Percentiles rank a stretch among this genome's conserved stretches.
These are phyloP conservation scores for Ogataea chonburiensis DNA, from an alignment of 805 yeast species.

Conservation along the genomic window DNA sequence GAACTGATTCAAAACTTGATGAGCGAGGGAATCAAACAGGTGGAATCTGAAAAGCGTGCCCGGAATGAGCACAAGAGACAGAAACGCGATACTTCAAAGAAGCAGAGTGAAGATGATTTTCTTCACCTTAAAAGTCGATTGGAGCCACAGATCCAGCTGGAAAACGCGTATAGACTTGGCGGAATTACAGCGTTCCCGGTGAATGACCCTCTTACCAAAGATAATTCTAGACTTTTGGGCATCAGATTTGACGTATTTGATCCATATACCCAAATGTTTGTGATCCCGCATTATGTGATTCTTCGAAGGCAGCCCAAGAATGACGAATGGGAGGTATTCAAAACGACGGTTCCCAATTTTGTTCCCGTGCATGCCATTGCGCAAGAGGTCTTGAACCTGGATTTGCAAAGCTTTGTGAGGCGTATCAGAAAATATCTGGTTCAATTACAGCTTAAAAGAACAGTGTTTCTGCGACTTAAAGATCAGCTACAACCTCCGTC, in stretches of 20 bases:
- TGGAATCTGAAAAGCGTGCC: constrained; percentile 14
- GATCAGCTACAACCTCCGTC: constrained; percentile 14
- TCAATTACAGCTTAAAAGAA: constrained; percentile 23
- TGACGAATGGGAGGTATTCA: constrained; percentile 33
- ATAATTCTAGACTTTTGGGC: constrained; percentile 39
- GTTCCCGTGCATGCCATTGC: constrained; percentile 29
- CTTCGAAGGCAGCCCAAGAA: constrained; percentile 30
- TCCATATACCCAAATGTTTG: constrained; percentile 29
- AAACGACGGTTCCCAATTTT: constrained; percentile 36
- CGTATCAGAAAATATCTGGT: constrained; percentile 28
- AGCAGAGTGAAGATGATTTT: constrained; percentile 9
- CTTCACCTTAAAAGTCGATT: constrained; percentile 17
- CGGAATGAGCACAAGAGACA: constrained; percentile 3
- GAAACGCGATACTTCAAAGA: constrained; percentile 6
- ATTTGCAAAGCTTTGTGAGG: constrained; percentile 27
- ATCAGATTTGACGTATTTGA: constrained; percentile 49
- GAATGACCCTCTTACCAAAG: constrained; percentile 32
- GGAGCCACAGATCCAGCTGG: constrained; percentile 39
- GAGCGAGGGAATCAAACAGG: constrained; percentile 22
- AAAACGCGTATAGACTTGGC: constrained; percentile 46
- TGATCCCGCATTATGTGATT: constrained; percentile 49
- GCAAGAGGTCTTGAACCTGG: constrained; percentile 24
- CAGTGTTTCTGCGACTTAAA: constrained; percentile 18
- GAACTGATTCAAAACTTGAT: constrained; percentile 26
- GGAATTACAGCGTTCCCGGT: constrained; percentile 54